phyloP scores from a whole-genome alignment of 108 stramenopile species.

The Schizochytrium sp. region DNA sequence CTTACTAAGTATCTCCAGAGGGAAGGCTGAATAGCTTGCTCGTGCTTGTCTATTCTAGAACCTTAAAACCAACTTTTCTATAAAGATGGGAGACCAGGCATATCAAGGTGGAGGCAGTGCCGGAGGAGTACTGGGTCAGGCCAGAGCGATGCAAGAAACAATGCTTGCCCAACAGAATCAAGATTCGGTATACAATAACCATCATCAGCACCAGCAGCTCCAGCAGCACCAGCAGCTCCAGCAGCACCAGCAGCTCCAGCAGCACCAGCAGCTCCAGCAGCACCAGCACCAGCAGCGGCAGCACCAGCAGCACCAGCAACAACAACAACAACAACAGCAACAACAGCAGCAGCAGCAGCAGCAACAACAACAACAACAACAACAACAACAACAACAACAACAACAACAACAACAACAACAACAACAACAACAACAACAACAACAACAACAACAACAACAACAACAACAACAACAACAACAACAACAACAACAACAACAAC shows the following conservation, averaged over 20 bases:
- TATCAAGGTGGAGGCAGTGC: background rate
- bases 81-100: background rate
- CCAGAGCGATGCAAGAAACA: background rate
- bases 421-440: background rate
- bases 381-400: background rate
- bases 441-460: background rate
- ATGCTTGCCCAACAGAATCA: background rate
- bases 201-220: background rate
- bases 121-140: background rate
- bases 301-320: background rate
- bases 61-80: background rate
- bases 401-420: background rate
- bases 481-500: background rate
- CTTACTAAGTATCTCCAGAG: too few species aligned
- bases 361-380: background rate
- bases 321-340: background rate
- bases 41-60: too few species aligned
- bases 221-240: background rate
- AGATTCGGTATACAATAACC: background rate
- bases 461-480: constrained; percentile 6
- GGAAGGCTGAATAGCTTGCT: too few species aligned
- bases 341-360: constrained; percentile 7
- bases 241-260: background rate
- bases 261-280: constrained; percentile 14
- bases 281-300: constrained; percentile 13